A percentile compares a stretch with the other conserved stretches of the same genome.
Conservation (phyloP, 2,329 filamentous ascomycete species). For the Clarireedia homoeocarpa region DNA sequence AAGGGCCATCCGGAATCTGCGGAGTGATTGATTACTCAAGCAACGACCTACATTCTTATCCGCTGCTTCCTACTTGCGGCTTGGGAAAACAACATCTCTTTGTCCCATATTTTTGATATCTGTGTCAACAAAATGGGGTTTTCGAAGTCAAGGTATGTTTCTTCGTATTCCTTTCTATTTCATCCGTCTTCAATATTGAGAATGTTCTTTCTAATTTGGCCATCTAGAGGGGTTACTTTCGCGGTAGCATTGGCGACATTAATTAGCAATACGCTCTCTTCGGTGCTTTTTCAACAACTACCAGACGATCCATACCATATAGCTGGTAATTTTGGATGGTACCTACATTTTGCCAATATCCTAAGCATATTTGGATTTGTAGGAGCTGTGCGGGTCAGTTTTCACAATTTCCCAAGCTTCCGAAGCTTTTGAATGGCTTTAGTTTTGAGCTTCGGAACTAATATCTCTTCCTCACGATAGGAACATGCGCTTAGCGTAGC, state of each 20-base stretch:
- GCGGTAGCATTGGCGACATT: constrained; percentile 24
- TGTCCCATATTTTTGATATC: neutral
- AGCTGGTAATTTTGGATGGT: constrained; percentile 30
- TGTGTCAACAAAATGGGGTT: neutral
- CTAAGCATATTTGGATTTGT: constrained; percentile 35
- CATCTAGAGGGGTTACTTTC: constrained; percentile 11
- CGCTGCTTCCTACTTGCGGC: neutral
- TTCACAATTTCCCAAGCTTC: neutral
- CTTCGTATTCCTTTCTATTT: neutral
- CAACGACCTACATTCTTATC: neutral
- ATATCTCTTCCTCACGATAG: constrained; percentile 14
- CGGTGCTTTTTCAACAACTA: constrained; percentile 25
- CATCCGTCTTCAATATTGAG: neutral
- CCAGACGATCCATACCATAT: constrained; percentile 29
- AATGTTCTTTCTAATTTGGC: neutral
- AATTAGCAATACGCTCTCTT: constrained; percentile 25
- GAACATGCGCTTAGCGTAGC: constrained; percentile 12
- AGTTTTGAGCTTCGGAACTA: constrained; percentile 26
- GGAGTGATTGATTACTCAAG: neutral
- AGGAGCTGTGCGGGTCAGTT: constrained; percentile 36
- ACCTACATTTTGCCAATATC: constrained; percentile 33
- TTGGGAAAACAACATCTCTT: neutral
- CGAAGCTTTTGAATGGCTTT: neutral
- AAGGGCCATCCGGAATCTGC: neutral
- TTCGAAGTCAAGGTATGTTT: neutral